Conservation (phyloP, 2,329 filamentous ascomycete genomes). For the Epichloe coenophiala region DNA sequence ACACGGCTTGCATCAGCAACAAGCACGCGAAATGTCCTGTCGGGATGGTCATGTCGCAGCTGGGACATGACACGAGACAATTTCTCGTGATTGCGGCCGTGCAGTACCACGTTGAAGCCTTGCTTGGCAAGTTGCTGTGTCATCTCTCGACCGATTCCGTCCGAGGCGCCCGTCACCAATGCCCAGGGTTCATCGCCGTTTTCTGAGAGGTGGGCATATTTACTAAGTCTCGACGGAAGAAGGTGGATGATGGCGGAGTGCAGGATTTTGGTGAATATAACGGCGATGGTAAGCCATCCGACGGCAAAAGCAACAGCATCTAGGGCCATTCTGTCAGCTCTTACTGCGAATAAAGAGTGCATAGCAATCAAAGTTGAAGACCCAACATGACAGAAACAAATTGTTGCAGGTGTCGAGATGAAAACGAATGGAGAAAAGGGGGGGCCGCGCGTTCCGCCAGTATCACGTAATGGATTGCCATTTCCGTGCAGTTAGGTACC, state of each 20-base stretch:
- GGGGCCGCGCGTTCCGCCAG: too few species aligned
- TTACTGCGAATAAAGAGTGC: neutral
- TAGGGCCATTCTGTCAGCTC: neutral
- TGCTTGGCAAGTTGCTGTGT: slow-evolving; percentile 33
- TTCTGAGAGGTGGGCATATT: neutral
- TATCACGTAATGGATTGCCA: too few species aligned
- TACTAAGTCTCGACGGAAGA: neutral
- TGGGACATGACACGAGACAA: slow-evolving; percentile 26
- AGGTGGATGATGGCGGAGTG: neutral
- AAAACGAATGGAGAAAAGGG: too few species aligned
- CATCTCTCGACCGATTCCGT: slow-evolving; percentile 39
- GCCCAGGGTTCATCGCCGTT: slow-evolving; percentile 11
- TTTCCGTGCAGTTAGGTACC: too few species aligned
- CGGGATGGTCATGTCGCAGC: slow-evolving; percentile 26
- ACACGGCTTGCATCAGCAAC: slow-evolving; percentile 27
- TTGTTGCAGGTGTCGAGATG: too few species aligned
- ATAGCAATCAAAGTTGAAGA: too few species aligned
- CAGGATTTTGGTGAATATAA: neutral
- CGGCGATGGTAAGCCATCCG: neutral
- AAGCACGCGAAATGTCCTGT: slow-evolving; percentile 23
- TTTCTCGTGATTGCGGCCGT: slow-evolving; percentile 39
- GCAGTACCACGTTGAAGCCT: slow-evolving; percentile 43
- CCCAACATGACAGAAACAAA: too few species aligned
- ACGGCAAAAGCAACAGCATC: neutral
- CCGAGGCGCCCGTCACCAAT: slow-evolving; percentile 38